These are phyloP conservation scores for Trypethelium eluteriae DNA, from an alignment of 495 filamentous ascomycete genomes.

Conservation along the genomic window DNA sequence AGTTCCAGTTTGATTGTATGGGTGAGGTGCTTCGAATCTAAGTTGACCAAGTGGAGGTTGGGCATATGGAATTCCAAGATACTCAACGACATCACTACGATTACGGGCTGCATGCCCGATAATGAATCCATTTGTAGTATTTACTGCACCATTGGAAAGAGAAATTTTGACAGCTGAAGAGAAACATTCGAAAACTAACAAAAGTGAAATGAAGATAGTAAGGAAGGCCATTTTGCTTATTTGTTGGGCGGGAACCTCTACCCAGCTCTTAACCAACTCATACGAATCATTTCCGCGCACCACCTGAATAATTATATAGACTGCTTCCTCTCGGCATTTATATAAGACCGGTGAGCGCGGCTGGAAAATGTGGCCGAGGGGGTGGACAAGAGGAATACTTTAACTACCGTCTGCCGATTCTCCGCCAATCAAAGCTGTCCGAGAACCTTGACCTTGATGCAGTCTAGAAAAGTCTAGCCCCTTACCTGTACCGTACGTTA, in stretches of 20 bases:
- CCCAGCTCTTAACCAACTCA: background rate
- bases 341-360: background rate
- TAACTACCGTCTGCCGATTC: background rate
- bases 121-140: slow-evolving; percentile 36
- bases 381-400: no score
- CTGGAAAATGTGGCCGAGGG: background rate
- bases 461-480: no score
- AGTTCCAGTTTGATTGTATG: slow-evolving; percentile 15
- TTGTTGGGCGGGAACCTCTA: background rate
- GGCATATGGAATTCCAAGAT: slow-evolving; percentile 45
- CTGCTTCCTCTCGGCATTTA: background rate
- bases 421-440: background rate
- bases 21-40: slow-evolving; percentile 40
- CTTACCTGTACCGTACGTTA: no score
- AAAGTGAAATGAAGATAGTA: background rate
- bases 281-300: background rate
- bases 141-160: slow-evolving; percentile 8
- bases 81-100: slow-evolving; percentile 39
- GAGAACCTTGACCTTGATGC: no score
- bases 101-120: slow-evolving; percentile 40
- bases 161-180: background rate
- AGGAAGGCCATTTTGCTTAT: background rate
- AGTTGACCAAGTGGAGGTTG: slow-evolving; percentile 41
- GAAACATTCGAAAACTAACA: background rate
- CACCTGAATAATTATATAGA: background rate